These are phyloP conservation scores for Fusarium incarnatum DNA, from an alignment of 2,329 filamentous ascomycete genomes.

Conservation along the genomic window DNA sequence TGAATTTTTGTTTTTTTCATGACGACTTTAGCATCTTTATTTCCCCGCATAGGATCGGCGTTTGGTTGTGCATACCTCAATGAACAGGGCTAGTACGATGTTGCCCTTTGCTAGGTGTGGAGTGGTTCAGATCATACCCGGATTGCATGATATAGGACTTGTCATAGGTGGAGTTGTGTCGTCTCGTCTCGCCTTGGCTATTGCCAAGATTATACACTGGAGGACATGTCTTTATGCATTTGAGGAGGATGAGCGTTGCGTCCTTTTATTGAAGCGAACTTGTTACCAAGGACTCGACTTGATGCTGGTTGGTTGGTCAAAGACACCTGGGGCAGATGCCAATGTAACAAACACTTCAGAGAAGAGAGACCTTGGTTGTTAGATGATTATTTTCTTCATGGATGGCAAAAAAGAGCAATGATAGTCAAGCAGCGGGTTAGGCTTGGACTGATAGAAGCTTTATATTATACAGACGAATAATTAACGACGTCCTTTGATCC, in stretches of 20 bases:
- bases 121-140: slow-evolving; percentile 45
- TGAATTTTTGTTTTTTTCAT: slow-evolving; percentile 37
- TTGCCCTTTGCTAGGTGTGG: slow-evolving; percentile 32
- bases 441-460: slow-evolving; percentile 42
- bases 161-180: slow-evolving; percentile 42
- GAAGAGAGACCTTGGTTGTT: slow-evolving; percentile 30
- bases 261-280: slow-evolving; percentile 21
- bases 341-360: slow-evolving; percentile 21
- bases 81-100: slow-evolving; percentile 41
- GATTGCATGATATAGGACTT: slow-evolving; percentile 47
- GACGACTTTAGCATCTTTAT: slow-evolving; percentile 38
- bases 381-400: slow-evolving; percentile 34
- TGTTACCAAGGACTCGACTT: slow-evolving; percentile 19
- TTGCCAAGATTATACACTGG: slow-evolving; percentile 27
- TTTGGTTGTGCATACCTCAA: slow-evolving; percentile 43
- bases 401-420: slow-evolving; percentile 35
- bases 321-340: not conserved
- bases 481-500: not conserved
- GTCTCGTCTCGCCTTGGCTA: slow-evolving; percentile 30
- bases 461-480: slow-evolving; percentile 42
- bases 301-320: slow-evolving; percentile 8
- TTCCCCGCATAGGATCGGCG: slow-evolving; percentile 47
- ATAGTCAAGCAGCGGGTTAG: slow-evolving; percentile 28
- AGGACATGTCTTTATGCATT: slow-evolving; percentile 33
- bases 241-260: slow-evolving; percentile 27